These are phyloP conservation scores for Phialophora chinensis DNA, from an alignment of 2,329 filamentous ascomycete genomes.

Conservation along the genomic window DNA sequence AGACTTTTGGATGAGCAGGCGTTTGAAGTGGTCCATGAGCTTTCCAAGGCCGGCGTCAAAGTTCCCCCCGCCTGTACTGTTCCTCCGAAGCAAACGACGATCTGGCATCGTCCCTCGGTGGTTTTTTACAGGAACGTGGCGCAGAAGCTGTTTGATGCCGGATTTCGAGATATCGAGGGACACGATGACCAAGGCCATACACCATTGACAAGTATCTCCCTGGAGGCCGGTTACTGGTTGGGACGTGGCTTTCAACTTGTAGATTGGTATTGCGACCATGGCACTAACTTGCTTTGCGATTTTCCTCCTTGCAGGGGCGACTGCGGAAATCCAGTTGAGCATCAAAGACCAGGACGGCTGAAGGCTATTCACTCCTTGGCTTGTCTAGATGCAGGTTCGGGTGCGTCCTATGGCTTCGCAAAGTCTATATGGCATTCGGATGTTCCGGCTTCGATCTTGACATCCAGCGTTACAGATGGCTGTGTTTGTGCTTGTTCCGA, in stretches of 20 bases:
- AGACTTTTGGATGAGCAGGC: constrained; percentile 11
- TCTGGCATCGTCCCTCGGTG: neutral
- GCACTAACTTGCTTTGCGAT: neutral
- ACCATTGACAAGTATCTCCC: neutral
- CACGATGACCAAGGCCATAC: neutral
- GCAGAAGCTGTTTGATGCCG: constrained; percentile 9
- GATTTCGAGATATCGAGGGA: constrained; percentile 9
- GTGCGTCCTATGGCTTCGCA: too few species aligned
- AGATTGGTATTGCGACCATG: constrained; percentile 9
- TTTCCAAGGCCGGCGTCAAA: neutral
- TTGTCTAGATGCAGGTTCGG: neutral
- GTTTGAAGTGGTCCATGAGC: neutral
- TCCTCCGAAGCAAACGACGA: neutral
- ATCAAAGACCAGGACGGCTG: constrained; percentile 9
- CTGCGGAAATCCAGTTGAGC: constrained; percentile 4
- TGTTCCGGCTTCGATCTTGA: constrained; percentile 1
- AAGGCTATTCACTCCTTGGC: neutral
- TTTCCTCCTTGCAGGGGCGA: constrained; percentile 1
- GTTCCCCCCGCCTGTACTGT: neutral
- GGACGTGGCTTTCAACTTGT: neutral
- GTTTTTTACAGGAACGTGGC: neutral
- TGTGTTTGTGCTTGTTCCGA: constrained; percentile 18
- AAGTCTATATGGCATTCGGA: neutral
- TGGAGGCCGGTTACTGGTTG: rapidly evolving
- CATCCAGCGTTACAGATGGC: constrained; percentile 8